Base-by-base conservation (phyloP, 106 monocot species). In the Triglochin maritima region DNA sequence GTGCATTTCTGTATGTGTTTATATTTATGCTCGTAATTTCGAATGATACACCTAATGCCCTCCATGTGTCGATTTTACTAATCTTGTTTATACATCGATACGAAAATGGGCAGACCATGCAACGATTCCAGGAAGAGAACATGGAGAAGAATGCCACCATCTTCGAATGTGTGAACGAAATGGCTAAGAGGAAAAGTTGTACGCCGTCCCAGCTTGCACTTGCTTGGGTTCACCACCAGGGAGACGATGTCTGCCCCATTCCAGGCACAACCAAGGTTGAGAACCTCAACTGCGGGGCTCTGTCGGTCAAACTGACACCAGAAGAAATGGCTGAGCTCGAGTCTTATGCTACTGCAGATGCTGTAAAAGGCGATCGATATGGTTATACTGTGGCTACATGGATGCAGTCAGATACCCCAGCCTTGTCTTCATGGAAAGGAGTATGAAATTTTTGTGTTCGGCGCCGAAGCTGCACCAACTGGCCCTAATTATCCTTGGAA, bases 201-300 rank as follows among this genome's bases (percentile, higher is more conserved):
- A 88, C 88, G 13, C 69, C 92, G 3, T 85, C 88, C 1, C 92
- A 92, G 61, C 79, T 92, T 12, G 87, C 88, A 4, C 66, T 92
- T 62, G 85, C 90, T 11, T 90, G 90, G 90, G 75, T 90, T 59
- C 90, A 84, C 63, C 86, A 84, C 60, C 84, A 84, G 54, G 90
- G 90, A 43, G 46, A 57, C 11, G 92, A 92, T 58, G 92, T 87
- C 2, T 87, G 82, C 77, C 92, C 92, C 13, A 92, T 92, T 12
- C 86, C 86, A 3, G 83, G 86, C 14, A 86, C 86, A 2, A 86
- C 82, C 29, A 86, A 83, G 61, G 77, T 86, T 14, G 83, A 86
- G 48, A 82, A 86, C 13, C 65, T 86, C 9, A 74, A 86, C 44
- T 77, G 78, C 54, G 74, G 66, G 8, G 83, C 86, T 16, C 41